phyloP scores from a whole-genome alignment of 495 filamentous ascomycete species.

The Hypoxylon subgilvum region DNA sequence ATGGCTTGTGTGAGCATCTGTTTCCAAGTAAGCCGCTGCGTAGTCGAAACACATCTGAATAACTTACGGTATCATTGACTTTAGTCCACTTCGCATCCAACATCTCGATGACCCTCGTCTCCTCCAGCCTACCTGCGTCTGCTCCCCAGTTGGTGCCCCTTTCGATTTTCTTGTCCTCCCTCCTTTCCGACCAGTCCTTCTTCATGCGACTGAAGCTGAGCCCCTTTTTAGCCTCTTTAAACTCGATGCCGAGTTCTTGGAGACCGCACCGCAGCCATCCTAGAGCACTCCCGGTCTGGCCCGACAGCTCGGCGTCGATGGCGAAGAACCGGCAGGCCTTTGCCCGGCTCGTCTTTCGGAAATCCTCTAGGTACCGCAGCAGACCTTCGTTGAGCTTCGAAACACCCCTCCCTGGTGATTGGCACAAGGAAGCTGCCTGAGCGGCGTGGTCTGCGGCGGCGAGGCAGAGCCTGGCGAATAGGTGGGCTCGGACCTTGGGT shows the following conservation, averaged over 20 bases:
- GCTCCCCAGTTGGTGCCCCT: constrained; percentile 75
- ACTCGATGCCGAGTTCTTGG: constrained; percentile 68
- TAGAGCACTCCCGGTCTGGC: constrained; percentile 79
- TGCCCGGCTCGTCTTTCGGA: constrained; percentile 73
- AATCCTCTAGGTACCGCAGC: constrained; percentile 71
- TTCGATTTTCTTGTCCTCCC: constrained; percentile 72
- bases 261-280: constrained; percentile 80
- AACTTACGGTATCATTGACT: constrained; percentile 86
- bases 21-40: constrained; percentile 5
- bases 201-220: constrained; percentile 69
- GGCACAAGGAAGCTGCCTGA: constrained; percentile 62
- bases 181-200: constrained; percentile 71
- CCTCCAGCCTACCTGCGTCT: constrained; percentile 83
- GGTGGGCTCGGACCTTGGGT: constrained; percentile 82
- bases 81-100: constrained; percentile 88
- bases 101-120: constrained; percentile 84
- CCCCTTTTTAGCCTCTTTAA: constrained; percentile 52
- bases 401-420: constrained; percentile 35
- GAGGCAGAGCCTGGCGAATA: constrained; percentile 88
- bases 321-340: constrained; percentile 89
- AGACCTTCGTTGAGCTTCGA: constrained; percentile 67
- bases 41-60: background rate
- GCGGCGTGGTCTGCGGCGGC: constrained; percentile 71
- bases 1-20: constrained; percentile 83
- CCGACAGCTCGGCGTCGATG: constrained; percentile 82